Evolutionary conservation across 2,329 filamentous ascomycete species (phyloP).

Genomic region (Lecanicillium sp.): DNA sequence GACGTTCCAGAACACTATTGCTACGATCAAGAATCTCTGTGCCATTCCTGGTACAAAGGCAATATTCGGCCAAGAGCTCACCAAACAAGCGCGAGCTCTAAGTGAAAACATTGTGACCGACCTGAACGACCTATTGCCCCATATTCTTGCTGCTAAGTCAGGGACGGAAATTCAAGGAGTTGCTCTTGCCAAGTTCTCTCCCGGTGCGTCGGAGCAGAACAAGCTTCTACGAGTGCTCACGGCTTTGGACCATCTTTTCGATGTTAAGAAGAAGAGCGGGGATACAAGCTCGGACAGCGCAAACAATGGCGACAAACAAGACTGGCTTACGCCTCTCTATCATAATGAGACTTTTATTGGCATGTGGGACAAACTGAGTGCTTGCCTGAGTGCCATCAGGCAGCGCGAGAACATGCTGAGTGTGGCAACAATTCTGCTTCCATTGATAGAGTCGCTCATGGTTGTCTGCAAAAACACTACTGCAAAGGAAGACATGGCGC

Average conservation of each 20-base stretch:
- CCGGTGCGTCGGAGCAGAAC: slow-evolving; percentile 90
- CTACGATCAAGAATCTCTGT: slow-evolving; percentile 97
- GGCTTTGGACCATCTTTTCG: slow-evolving; percentile 91
- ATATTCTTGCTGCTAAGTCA: slow-evolving; percentile 78
- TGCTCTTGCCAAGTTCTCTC: slow-evolving; percentile 90
- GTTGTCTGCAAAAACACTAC: slow-evolving; percentile 98
- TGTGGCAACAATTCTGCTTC: slow-evolving; percentile 89
- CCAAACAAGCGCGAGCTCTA: slow-evolving; percentile 74
- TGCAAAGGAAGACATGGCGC: slow-evolving; percentile 55
- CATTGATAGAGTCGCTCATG: slow-evolving; percentile 94
- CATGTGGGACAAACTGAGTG: slow-evolving; percentile 87
- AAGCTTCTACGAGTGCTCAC: slow-evolving; percentile 89
- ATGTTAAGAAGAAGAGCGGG: slow-evolving; percentile 61
- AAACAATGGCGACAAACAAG: slow-evolving; percentile 60
- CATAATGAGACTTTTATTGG: slow-evolving; percentile 83
- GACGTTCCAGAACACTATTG: slow-evolving; percentile 95
- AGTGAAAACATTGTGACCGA: slow-evolving; percentile 80
- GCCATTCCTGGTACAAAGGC: slow-evolving; percentile 84
- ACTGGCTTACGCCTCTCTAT: slow-evolving; percentile 80
- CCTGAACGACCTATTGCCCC: slow-evolving; percentile 73
- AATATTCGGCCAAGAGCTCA: slow-evolving; percentile 86
- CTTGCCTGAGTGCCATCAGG: slow-evolving; percentile 79
- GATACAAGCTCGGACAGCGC: slow-evolving; percentile 40
- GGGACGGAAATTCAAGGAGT: slow-evolving; percentile 94
- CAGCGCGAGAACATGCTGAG: slow-evolving; percentile 94